Percentiles rank a stretch among this genome's conserved stretches.
These are phyloP conservation scores for Alternaria brassicae DNA, from an alignment of 2,329 filamentous ascomycete species.

Conservation along the genomic window DNA sequence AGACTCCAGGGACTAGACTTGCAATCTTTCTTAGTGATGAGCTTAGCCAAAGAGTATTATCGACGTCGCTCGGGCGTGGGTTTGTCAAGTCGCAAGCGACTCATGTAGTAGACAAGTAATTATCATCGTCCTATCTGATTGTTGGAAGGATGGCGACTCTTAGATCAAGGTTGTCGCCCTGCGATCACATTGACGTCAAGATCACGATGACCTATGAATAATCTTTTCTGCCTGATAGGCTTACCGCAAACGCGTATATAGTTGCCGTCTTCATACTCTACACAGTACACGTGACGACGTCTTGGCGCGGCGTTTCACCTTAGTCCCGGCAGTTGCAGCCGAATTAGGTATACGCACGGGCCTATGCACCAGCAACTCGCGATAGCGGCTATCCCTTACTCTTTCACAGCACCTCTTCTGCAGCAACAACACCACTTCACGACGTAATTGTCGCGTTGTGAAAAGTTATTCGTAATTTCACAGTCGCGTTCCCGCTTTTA, in stretches of 20 bases:
- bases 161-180: too few relatives aligned
- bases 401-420: background rate
- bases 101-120: background rate
- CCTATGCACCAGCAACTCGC: slow-evolving; percentile 1
- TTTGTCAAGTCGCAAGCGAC: background rate
- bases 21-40: accelerated
- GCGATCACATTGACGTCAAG: background rate
- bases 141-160: too few relatives aligned
- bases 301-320: slow-evolving; percentile 17
- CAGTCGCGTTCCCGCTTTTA: background rate
- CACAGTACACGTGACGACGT: slow-evolving; percentile 7
- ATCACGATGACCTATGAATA: background rate
- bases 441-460: background rate
- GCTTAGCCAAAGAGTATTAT: accelerated
- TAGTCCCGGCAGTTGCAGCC: background rate
- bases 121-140: background rate
- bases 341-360: slow-evolving; percentile 8
- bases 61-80: background rate
- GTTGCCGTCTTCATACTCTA: background rate
- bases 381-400: background rate
- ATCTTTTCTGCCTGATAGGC: background rate
- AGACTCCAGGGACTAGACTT: background rate
- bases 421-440: background rate
- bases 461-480: background rate
- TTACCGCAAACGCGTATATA: background rate